Evolutionary conservation across 1,284 basidiomycete species (phyloP).

Genomic region (Trichosporon sp.): DNA sequence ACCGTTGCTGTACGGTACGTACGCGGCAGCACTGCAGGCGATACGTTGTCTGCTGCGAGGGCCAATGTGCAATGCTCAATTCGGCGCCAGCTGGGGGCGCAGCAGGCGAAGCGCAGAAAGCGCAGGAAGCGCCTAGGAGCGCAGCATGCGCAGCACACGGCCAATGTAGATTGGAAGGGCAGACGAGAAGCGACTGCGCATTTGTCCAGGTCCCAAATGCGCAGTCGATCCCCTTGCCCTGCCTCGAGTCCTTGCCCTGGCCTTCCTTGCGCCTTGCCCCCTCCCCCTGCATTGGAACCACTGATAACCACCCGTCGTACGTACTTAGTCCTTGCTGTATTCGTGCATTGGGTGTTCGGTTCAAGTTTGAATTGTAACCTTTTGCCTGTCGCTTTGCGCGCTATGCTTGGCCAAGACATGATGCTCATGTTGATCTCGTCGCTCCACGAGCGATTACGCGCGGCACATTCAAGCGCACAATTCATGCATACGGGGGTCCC

Average conservation of each 20-base stretch:
- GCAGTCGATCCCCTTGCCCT: slow-evolving; percentile 13
- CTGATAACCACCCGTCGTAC: not conserved
- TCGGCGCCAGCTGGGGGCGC: not conserved
- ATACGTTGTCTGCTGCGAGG: not conserved
- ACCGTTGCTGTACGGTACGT: not conserved
- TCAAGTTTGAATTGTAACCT: not conserved
- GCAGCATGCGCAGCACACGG: not conserved
- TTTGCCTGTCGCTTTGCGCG: not conserved
- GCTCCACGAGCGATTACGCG: not conserved
- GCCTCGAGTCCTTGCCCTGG: not conserved
- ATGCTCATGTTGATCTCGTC: too few relatives aligned
- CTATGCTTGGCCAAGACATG: not conserved
- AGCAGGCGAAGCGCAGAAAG: not conserved
- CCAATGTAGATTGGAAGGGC: not conserved
- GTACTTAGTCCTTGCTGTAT: not conserved
- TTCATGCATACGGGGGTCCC: not conserved
- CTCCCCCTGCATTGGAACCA: not conserved
- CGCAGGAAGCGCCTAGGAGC: not conserved
- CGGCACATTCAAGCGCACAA: not conserved
- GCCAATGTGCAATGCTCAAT: not conserved
- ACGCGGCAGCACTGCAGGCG: not conserved
- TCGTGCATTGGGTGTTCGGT: not conserved
- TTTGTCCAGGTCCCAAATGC: slow-evolving; percentile 1
- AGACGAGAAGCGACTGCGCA: slow-evolving; percentile 9
- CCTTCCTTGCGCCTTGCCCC: not conserved